Percentiles rank a stretch among this genome's conserved stretches.
phyloP scores from a whole-genome alignment of 176 grass and related monocot genomes.

The Carex kokanica region DNA sequence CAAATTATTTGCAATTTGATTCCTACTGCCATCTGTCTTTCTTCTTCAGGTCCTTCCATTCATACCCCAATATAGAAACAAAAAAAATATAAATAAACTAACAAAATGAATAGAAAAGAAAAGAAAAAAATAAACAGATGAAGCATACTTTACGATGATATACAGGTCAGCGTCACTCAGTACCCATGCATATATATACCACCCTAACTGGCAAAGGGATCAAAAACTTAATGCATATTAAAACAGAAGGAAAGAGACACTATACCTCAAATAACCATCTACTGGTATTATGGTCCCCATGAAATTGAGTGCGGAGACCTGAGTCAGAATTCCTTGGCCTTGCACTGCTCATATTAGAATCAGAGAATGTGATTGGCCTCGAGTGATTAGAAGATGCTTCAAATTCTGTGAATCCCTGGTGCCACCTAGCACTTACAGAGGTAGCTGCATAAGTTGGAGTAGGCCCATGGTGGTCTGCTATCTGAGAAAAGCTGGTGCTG shows the following conservation, averaged over 20 bases:
- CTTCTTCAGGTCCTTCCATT: neutral
- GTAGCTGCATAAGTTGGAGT: slow-evolving; percentile 22
- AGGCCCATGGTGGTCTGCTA: slow-evolving; percentile 25
- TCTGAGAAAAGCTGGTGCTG: slow-evolving; percentile 39
- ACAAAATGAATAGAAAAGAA: neutral
- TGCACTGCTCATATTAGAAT: slow-evolving; percentile 44
- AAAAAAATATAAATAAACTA: slow-evolving; percentile 13
- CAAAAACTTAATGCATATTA: neutral
- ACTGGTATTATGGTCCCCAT: slow-evolving; percentile 21
- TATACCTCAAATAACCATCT: slow-evolving; percentile 52
- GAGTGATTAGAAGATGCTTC: slow-evolving; percentile 40
- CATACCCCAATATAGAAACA: slow-evolving; percentile 9
- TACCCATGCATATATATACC: neutral
- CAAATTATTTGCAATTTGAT: slow-evolving; percentile 11
- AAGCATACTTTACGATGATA: neutral
- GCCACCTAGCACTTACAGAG: slow-evolving; percentile 10
- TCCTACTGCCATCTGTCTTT: neutral
- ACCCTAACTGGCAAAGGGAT: neutral
- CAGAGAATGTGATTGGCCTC: slow-evolving; percentile 30
- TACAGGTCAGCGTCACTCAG: neutral
- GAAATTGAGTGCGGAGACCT: slow-evolving; percentile 41
- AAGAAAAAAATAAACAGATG: neutral
- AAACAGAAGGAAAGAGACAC: slow-evolving; percentile 3
- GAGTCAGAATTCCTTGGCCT: slow-evolving; percentile 45
- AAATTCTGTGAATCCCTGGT: neutral